Evolutionary conservation across 768 basidiomycete species (phyloP).

Genomic region (Mycena epipterygia): DNA sequence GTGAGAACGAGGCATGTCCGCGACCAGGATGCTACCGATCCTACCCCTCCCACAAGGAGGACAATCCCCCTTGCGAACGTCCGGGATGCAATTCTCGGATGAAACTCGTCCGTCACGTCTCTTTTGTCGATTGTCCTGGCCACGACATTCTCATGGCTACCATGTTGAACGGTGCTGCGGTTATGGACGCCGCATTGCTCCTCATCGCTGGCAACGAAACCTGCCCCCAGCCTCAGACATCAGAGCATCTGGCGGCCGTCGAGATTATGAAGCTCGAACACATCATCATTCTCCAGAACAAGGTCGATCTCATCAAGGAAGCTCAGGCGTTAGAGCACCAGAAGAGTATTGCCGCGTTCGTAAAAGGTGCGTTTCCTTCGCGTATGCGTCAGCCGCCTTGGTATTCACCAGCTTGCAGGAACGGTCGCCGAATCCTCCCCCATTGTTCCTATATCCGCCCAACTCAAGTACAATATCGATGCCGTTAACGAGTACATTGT

Average conservation of each 20-base stretch:
- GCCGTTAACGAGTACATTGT: constrained; percentile 99
- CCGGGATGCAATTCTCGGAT: constrained; percentile 92
- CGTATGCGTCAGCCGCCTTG: not conserved
- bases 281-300: constrained; percentile 98
- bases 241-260: constrained; percentile 97
- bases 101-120: constrained; percentile 96
- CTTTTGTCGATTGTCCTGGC: constrained; percentile 97
- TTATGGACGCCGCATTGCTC: constrained; percentile 98
- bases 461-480: constrained; percentile 99
- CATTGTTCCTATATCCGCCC: constrained; percentile 98
- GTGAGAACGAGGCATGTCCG: constrained; percentile 93
- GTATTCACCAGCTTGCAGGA: constrained; percentile 61
- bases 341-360: constrained; percentile 95
- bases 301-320: constrained; percentile 98
- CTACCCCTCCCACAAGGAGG: constrained; percentile 95
- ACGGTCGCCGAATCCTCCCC: constrained; percentile 98
- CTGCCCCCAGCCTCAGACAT: constrained; percentile 98
- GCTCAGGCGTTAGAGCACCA: constrained; percentile 94
- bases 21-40: constrained; percentile 95
- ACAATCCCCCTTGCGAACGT: constrained; percentile 92
- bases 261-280: constrained; percentile 99
- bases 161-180: constrained; percentile 99
- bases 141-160: constrained; percentile 99
- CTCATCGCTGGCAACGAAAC: constrained; percentile 98
- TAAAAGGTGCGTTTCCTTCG: constrained; percentile 76